Evolutionary conservation across 352 stramenopile genomes (phyloP), one percentile per base, ranked within the genome.

Genomic region (Phytophthora sojae): DNA sequence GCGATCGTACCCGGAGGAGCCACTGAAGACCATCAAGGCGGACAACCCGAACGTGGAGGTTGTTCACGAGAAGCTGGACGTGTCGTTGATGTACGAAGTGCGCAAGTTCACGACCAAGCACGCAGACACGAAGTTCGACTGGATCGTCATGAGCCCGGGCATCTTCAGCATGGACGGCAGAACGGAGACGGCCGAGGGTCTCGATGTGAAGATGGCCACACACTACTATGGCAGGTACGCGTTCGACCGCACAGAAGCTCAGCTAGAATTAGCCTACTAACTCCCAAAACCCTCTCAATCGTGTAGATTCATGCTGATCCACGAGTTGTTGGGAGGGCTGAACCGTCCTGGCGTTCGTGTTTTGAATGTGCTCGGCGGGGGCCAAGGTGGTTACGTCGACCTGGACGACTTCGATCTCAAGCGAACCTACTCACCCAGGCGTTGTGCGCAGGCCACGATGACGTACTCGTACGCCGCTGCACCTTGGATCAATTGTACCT

Each of bases 181-280:
- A 30, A 70, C 52, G 2, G 70, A 77, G 37, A 77, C 70, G 0
- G 17, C 59, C 1, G 70, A 77, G 21, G 70, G 65, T 26, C 55
- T 77, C 1, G 70, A 74, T 29, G 44, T 69, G 5, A 64, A 70
- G 60, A 73, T 74, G 64, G 64, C 47, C 9, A 77, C 65, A 5
- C 70, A 77, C 32, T 77, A 71, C 42, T 77, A 77, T 11, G 64
- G 70, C 5, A 37, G 54, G 58, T 15, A 7, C 35, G 12, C 3
- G 26, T 30, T 30, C 6, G 6, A 30, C 26, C 26, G 6, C 26
- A 4, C 26, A 6, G 0, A 30, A 4, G 5, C 26, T 30, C 26
- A 30, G 6, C 26, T 30, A 7, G 35, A 42, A 42, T 5, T 15
- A 42, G 6, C 35, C 12, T 15, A 42, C 35, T 42, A 42, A 42